Conservation (phyloP, 345 rosid genomes). For the Eucalyptus paniculata region DNA sequence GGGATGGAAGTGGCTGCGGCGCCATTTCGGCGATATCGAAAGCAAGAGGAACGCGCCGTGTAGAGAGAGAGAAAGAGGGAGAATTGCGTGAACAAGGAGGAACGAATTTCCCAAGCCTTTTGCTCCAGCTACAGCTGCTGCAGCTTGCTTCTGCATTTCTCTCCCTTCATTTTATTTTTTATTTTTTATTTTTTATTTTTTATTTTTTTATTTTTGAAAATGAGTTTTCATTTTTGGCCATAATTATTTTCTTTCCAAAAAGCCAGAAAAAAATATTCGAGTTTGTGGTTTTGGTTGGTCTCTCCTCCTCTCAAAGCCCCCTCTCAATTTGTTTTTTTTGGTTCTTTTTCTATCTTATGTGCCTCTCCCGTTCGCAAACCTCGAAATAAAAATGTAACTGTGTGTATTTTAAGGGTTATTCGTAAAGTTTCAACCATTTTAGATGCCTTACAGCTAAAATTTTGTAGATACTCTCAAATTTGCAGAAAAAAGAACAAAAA, state of each 20-base stretch:
- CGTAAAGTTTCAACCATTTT: background rate
- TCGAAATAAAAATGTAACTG: background rate
- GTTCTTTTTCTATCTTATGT: accelerated
- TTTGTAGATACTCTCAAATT: background rate
- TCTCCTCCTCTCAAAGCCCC: background rate
- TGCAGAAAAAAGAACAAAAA: background rate
- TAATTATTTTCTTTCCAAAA: background rate
- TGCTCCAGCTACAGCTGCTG: background rate
- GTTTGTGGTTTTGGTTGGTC: background rate
- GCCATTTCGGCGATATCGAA: background rate
- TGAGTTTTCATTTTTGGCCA: background rate
- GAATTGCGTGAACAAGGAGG: background rate
- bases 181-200: too few species aligned
- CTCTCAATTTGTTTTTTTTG: background rate
- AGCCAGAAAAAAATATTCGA: accelerated
- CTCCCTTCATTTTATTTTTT: background rate
- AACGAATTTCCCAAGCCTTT: background rate
- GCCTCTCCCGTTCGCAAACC: background rate
- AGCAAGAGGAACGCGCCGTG: background rate
- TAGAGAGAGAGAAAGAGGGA: background rate
- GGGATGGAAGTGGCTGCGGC: background rate
- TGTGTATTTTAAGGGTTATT: background rate
- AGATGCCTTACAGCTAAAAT: background rate
- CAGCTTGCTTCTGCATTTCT: background rate
- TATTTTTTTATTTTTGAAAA: background rate